phyloP scores from a whole-genome alignment of 805 yeast genomes.

The Zygosaccharomyces pseudorouxii region DNA sequence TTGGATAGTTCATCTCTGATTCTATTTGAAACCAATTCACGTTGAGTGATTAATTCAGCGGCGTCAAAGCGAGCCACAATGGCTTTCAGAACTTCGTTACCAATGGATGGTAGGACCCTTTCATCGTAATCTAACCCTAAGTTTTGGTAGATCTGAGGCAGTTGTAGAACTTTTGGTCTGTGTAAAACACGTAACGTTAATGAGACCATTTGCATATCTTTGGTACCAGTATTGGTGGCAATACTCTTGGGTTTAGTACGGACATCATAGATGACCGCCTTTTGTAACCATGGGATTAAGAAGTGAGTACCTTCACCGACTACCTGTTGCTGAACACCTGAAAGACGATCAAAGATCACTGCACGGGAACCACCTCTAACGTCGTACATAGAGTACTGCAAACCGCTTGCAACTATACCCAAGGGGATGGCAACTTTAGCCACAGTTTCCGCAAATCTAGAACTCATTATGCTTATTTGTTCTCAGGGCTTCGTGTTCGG shows the following conservation, averaged over 20 bases:
- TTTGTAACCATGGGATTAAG: conserved; percentile 92
- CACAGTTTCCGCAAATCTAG: conserved; percentile 27
- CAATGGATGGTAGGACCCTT: conserved; percentile 86
- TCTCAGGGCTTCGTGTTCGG: background rate
- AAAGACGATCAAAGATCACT: conserved; percentile 85
- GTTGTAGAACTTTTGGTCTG: conserved; percentile 79
- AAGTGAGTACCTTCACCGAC: conserved; percentile 97
- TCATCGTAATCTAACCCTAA: conserved; percentile 94
- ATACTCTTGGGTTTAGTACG: conserved; percentile 93
- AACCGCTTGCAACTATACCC: conserved; percentile 64
- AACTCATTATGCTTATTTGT: conserved; percentile 10
- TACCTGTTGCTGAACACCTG: conserved; percentile 84
- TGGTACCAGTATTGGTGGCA: conserved; percentile 92
- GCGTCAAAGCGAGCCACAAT: conserved; percentile 94
- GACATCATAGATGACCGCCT: conserved; percentile 84
- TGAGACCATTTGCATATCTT: conserved; percentile 93
- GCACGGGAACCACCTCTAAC: conserved; percentile 96
- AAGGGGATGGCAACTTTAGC: conserved; percentile 59
- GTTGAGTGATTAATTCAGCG: conserved; percentile 93
- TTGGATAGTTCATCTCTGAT: conserved; percentile 80
- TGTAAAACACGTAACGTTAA: conserved; percentile 89
- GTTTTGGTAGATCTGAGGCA: conserved; percentile 85
- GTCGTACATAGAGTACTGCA: conserved; percentile 83
- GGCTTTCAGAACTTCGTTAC: conserved; percentile 83
- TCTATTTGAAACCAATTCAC: conserved; percentile 88